Conservation (phyloP, 768 basidiomycete species). For the Boletus pseudopeckii region DNA sequence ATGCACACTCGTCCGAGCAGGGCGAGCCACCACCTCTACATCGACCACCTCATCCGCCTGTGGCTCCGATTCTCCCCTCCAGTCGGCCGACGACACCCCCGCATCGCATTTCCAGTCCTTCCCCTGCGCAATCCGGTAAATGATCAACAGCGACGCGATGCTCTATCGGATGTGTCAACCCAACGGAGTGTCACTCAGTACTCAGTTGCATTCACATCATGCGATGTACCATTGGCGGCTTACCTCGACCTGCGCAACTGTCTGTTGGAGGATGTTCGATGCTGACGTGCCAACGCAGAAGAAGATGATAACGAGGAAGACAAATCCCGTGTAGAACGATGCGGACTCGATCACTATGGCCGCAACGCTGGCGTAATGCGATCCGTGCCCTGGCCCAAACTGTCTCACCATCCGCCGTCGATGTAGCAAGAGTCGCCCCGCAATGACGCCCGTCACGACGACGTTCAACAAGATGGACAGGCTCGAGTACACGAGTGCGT, state of each 20-base stretch:
- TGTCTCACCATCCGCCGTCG: conserved; percentile 6
- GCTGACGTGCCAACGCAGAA: neutral
- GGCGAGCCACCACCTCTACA: neutral
- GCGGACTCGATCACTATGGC: conserved; percentile 20
- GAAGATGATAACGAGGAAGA: conserved; percentile 16
- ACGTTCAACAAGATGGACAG: conserved; percentile 15
- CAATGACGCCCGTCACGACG: conserved; percentile 18
- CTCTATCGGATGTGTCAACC: neutral
- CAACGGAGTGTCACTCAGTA: neutral
- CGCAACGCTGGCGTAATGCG: conserved; percentile 5
- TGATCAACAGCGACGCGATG: conserved; percentile 18
- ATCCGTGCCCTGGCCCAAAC: conserved; percentile 16
- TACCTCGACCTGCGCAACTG: conserved; percentile 20
- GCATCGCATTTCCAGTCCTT: conserved; percentile 11
- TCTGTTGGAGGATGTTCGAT: conserved; percentile 14
- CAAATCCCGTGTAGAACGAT: conserved; percentile 13
- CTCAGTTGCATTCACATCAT: neutral
- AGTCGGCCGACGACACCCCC: conserved; percentile 10
- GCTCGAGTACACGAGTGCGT: conserved; percentile 4
- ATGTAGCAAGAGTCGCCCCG: conserved; percentile 11
- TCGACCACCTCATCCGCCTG: neutral
- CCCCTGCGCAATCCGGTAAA: conserved; percentile 20
- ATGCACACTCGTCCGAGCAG: neutral
- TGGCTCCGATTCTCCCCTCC: conserved; percentile 10
- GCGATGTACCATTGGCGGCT: neutral